Conservation (phyloP, 208 protist genomes). For the Crithidia thermophila region DNA sequence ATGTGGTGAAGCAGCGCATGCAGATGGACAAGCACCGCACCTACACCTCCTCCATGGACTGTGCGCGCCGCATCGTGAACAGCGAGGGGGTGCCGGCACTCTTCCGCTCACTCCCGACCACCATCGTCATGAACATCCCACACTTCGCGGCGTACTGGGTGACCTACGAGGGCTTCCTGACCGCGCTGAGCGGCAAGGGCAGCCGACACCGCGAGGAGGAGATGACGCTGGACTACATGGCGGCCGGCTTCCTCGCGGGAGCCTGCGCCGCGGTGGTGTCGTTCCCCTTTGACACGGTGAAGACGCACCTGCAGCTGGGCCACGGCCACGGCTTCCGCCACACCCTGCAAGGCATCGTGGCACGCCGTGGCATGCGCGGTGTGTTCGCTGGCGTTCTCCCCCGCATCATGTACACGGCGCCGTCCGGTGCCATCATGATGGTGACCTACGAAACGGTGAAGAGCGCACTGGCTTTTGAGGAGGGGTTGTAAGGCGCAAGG, state of each 20-base stretch:
- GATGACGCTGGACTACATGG: conserved; percentile 61
- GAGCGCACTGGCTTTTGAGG: conserved; percentile 26
- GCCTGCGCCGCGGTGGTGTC: conserved; percentile 84
- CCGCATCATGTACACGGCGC: conserved; percentile 87
- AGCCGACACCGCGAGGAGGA: conserved; percentile 49
- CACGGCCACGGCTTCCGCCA: conserved; percentile 27
- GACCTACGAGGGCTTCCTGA: conserved; percentile 83
- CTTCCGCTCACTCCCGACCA: conserved; percentile 90
- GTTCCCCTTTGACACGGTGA: conserved; percentile 92
- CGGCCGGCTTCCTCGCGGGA: conserved; percentile 85
- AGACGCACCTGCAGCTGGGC: conserved; percentile 91
- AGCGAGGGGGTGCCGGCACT: conserved; percentile 73
- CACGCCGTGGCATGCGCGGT: conserved; percentile 43
- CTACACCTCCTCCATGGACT: conserved; percentile 64
- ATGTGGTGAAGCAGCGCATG: conserved; percentile 96
- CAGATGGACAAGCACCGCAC: conserved; percentile 75
- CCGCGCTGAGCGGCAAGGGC: conserved; percentile 38
- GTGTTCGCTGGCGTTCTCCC: conserved; percentile 83
- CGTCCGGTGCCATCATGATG: conserved; percentile 93
- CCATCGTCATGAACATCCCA: conserved; percentile 93
- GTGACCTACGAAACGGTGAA: conserved; percentile 93
- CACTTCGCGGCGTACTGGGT: conserved; percentile 93
- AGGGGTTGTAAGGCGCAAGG: not conserved
- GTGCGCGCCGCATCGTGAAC: conserved; percentile 39
- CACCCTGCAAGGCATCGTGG: conserved; percentile 36